phyloP scores from a whole-genome alignment of 192 early-diverging fungal genomes.

The Funneliformis geosporum region DNA sequence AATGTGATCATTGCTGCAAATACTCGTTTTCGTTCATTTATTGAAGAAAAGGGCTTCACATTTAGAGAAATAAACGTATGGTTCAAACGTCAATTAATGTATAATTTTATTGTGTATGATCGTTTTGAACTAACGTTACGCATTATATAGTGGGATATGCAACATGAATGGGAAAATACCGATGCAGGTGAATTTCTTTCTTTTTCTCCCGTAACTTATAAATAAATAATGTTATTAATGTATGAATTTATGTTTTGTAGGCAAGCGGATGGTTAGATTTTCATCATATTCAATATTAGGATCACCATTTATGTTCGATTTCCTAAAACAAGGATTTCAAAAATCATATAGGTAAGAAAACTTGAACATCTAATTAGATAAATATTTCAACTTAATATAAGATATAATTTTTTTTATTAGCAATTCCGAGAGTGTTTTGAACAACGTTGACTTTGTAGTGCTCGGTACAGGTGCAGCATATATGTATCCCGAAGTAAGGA shows the following conservation, averaged over 20 bases:
- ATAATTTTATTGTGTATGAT: neutral
- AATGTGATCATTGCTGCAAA: constrained; percentile 17
- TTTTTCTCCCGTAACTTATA: neutral
- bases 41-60: neutral
- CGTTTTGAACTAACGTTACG: neutral
- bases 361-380: too few species aligned
- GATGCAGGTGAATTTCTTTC: neutral
- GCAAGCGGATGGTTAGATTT: neutral
- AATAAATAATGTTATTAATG: neutral
- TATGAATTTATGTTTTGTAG: neutral
- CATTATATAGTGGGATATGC: constrained; percentile 11
- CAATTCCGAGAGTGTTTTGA: neutral
- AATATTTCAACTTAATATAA: too few species aligned
- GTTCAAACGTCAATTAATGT: neutral
- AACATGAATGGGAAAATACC: constrained; percentile 12
- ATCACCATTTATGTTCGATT: neutral
- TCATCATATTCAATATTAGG: neutral
- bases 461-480: constrained; percentile 5
- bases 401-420: neutral
- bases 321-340: constrained; percentile 16
- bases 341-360: constrained; percentile 5
- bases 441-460: constrained; percentile 2
- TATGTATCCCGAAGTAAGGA: constrained; percentile 15
- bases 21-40: neutral
- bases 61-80: constrained; percentile 2